Base-by-base conservation (phyloP, 169 alveolate genomes). In the Plasmodium billcollinsi region DNA sequence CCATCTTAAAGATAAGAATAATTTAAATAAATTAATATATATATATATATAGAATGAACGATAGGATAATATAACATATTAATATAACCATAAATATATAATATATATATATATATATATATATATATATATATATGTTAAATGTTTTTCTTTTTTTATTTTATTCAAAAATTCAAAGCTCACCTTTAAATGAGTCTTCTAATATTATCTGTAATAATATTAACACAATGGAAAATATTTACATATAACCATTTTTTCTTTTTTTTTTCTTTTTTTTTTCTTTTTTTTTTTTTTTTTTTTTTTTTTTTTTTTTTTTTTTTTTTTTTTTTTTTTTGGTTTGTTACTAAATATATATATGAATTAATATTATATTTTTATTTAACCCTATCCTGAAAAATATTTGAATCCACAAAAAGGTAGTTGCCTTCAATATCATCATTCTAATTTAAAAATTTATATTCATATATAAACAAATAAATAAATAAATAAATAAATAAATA, bases 371-470 rank as follows among this genome's bases (percentile, higher is more conserved):
- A 24, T 72, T 72, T 50, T 12, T 26, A 6, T 78, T 18, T 43
- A 69, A 80, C 90, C 43, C 24, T 80, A 14, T 73, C 76, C 59
- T 67, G 69, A 33, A 83, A 83, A 7, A 58, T 62, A 18, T 69
- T 83, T 26, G 83, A 14, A 69, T 83, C 91, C 12, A 83, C n/a
- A 59, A 83, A 83, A 20, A 83, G 80, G 33, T 83, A 83, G 33
- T 33, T 56, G 12, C 91, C 91, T 62, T 83, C 83, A 21, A 83
- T 67, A 54, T 62, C 69, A 56, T 39, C 83, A 14, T 75, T 75
- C 91, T 83, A 49, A 24, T 58, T 3, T 39, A 33, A 69, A 9
- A 26, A 69, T 29, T 24, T 66, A 20, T 0, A 33, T 66, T 11
- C 11, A n/a, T 15, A 18, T 21, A 11, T 56, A 12, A 6, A 56